phyloP scores from a whole-genome alignment of 352 stramenopile genomes.

The Globisporangium paroecandrum region DNA sequence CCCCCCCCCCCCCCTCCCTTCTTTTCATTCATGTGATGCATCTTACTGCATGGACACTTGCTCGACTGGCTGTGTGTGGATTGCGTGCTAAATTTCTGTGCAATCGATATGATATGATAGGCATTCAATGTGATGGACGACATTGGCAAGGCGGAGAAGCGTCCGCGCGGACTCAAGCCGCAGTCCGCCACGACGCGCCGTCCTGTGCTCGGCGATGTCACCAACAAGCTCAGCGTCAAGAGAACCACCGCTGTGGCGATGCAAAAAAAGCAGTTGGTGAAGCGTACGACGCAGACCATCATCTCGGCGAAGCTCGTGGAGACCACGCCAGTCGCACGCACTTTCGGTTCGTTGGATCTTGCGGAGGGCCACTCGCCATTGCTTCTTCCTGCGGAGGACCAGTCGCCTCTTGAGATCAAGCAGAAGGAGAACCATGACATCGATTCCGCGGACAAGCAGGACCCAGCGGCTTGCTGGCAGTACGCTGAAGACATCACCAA shows the following conservation, averaged over 20 bases:
- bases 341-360: conserved; percentile 35
- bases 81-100: conserved; percentile 1
- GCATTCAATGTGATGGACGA: conserved; percentile 48
- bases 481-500: conserved; percentile 83
- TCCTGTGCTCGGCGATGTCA: conserved; percentile 57
- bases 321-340: conserved; percentile 33
- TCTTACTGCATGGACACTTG: not conserved
- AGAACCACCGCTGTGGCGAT: conserved; percentile 40
- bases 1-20: not conserved
- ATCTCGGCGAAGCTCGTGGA: conserved; percentile 20
- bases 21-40: not conserved
- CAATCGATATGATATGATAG: conserved; percentile 20
- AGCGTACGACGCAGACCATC: conserved; percentile 31
- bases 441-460: conserved; percentile 65
- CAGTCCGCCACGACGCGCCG: conserved; percentile 32
- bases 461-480: conserved; percentile 64
- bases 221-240: conserved; percentile 76
- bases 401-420: conserved; percentile 12
- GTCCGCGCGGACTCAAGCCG: conserved; percentile 46
- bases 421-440: conserved; percentile 58
- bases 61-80: not conserved
- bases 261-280: conserved; percentile 46
- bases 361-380: conserved; percentile 28
- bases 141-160: conserved; percentile 53
- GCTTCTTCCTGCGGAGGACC: conserved; percentile 9